Percentiles rank a stretch among this genome's conserved stretches.
phyloP scores from a whole-genome alignment of 805 yeast species.

The Brettanomyces naardenensis region DNA sequence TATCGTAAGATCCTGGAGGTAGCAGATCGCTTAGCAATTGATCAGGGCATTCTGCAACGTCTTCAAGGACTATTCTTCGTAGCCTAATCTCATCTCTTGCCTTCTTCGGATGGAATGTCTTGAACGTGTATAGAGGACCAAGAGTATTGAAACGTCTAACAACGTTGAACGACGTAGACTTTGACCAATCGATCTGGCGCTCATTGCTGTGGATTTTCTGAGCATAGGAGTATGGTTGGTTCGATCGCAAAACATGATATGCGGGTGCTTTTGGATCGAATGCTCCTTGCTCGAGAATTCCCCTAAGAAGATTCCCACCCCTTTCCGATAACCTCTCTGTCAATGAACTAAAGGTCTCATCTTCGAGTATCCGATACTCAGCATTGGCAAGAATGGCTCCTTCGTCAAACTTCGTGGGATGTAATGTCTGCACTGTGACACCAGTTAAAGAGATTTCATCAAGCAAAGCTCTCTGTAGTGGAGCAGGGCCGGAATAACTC shows the following conservation, averaged over 20 bases:
- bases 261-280: conserved; percentile 16
- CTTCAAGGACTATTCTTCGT: conserved; percentile 41
- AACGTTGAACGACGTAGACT: conserved; percentile 29
- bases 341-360: conserved; percentile 40
- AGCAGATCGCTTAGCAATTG: background rate
- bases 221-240: conserved; percentile 43
- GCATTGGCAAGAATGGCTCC: conserved; percentile 67
- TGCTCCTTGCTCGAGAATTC: conserved; percentile 31
- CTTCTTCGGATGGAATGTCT: conserved; percentile 27
- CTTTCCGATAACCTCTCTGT: conserved; percentile 42
- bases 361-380: conserved; percentile 27
- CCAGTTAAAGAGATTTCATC: conserved; percentile 62
- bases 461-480: conserved; percentile 72
- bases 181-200: conserved; percentile 41
- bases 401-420: conserved; percentile 77
- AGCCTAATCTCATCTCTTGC: conserved; percentile 3
- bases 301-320: conserved; percentile 54
- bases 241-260: conserved; percentile 15
- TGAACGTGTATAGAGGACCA: conserved; percentile 48
- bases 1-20: conserved; percentile 23
- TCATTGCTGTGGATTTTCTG: conserved; percentile 39
- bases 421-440: conserved; percentile 82
- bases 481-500: conserved; percentile 78
- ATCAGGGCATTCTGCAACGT: conserved; percentile 17
- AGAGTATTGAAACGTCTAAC: conserved; percentile 39